phyloP scores from a whole-genome alignment of 768 basidiomycete species.

The Amanita polypyramis region DNA sequence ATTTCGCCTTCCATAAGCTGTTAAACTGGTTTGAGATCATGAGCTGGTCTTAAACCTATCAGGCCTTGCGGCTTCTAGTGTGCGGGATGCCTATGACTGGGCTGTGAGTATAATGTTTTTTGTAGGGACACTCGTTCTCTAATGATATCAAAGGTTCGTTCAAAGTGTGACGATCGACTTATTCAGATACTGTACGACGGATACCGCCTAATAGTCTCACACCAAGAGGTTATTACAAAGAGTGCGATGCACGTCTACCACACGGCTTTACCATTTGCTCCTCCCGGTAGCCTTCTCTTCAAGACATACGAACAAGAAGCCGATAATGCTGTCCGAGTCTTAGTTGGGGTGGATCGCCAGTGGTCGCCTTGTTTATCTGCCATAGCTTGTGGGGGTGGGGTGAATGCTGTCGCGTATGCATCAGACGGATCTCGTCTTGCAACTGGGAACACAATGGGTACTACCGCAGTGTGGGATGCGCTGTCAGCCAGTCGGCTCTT shows the following conservation, averaged over 20 bases:
- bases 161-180: background rate
- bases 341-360: background rate
- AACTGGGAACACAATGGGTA: background rate
- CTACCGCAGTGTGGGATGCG: background rate
- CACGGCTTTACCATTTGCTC: background rate
- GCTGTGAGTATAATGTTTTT: background rate
- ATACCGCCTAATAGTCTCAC: background rate
- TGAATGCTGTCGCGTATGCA: background rate
- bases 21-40: background rate
- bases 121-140: background rate
- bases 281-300: background rate
- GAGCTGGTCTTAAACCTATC: background rate
- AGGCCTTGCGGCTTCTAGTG: background rate
- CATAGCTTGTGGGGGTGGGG: background rate
- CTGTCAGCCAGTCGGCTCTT: background rate
- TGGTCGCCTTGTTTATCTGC: background rate
- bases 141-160: background rate
- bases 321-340: background rate
- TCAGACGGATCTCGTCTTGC: background rate
- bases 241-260: background rate
- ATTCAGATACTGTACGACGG: background rate
- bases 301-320: background rate
- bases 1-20: background rate
- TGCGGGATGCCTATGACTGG: background rate
- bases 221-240: background rate